Conservation (phyloP, 257 asterid genomes). For the Pogostemon cablin region DNA sequence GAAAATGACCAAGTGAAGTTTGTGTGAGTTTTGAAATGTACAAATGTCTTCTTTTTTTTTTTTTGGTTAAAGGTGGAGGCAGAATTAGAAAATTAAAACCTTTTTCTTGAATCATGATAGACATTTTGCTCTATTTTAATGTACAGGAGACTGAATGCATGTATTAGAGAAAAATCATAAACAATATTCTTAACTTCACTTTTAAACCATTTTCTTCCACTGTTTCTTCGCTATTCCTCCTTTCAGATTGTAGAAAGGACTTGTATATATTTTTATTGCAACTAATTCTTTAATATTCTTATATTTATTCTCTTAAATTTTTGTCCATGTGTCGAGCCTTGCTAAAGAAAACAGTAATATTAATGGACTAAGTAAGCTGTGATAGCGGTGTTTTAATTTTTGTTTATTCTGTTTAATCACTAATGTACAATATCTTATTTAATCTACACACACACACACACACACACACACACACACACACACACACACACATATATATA, state of each 20-base stretch:
- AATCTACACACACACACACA: no score
- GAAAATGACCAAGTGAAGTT: not conserved
- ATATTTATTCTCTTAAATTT: constrained; percentile 6
- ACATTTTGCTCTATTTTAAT: constrained; percentile 20
- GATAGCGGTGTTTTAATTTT: not conserved
- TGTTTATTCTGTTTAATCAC: constrained; percentile 21
- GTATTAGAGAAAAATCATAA: constrained; percentile 4
- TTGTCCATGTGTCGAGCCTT: not conserved
- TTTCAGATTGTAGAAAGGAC: not conserved
- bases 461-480: no score
- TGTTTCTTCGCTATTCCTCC: constrained; percentile 8
- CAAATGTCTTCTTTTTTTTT: not conserved
- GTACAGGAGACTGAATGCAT: constrained; percentile 1
- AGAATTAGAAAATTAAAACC: not conserved
- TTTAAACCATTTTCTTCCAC: constrained; percentile 11
- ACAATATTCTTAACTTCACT: not conserved
- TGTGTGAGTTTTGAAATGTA: constrained; percentile 1
- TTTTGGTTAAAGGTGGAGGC: not conserved
- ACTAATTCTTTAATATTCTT: constrained; percentile 27
- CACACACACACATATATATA: no score
- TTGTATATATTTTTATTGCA: not conserved
- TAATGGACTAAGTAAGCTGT: not conserved
- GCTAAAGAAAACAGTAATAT: not conserved
- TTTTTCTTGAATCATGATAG: not conserved
- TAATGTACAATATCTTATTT: not conserved